Percentiles rank a stretch among this genome's conserved stretches.
Conservation (phyloP, 2,329 filamentous ascomycete species). For the Teratosphaeria viscida region DNA sequence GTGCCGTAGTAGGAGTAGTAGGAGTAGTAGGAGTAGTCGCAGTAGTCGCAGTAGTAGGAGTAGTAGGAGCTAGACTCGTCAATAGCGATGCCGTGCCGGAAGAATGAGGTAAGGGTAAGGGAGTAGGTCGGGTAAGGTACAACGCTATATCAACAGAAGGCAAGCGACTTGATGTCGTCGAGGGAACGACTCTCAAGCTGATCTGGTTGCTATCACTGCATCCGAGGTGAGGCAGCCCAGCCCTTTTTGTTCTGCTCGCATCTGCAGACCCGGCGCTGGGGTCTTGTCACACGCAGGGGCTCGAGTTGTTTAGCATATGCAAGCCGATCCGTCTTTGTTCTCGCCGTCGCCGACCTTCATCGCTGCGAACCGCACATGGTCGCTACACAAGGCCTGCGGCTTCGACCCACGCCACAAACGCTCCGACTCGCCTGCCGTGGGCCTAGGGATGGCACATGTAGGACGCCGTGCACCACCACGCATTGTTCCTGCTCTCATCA, state of each 20-base stretch:
- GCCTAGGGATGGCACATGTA: slow-evolving; percentile 12
- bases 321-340: slow-evolving; percentile 23
- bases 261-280: slow-evolving; percentile 4
- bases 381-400: slow-evolving; percentile 8
- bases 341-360: not conserved
- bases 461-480: slow-evolving; percentile 9
- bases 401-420: slow-evolving; percentile 16
- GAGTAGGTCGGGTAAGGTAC: not conserved
- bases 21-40: not conserved
- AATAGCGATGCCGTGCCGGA: slow-evolving; percentile 7
- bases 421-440: slow-evolving; percentile 5
- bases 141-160: slow-evolving; percentile 9
- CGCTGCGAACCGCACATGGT: slow-evolving; percentile 15
- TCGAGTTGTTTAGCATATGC: slow-evolving; percentile 12
- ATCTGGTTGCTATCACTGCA: not conserved
- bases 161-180: not conserved
- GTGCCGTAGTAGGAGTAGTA: not conserved
- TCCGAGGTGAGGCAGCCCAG: slow-evolving; percentile 5
- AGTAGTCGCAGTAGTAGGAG: no score
- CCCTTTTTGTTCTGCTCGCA: slow-evolving; percentile 13
- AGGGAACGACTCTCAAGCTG: slow-evolving; percentile 4
- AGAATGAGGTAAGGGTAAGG: not conserved
- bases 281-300: not conserved
- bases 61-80: not conserved
- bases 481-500: slow-evolving; percentile 2